Evolutionary conservation across 2,329 filamentous ascomycete species (phyloP).

Genomic region (Aspergillus texensis): DNA sequence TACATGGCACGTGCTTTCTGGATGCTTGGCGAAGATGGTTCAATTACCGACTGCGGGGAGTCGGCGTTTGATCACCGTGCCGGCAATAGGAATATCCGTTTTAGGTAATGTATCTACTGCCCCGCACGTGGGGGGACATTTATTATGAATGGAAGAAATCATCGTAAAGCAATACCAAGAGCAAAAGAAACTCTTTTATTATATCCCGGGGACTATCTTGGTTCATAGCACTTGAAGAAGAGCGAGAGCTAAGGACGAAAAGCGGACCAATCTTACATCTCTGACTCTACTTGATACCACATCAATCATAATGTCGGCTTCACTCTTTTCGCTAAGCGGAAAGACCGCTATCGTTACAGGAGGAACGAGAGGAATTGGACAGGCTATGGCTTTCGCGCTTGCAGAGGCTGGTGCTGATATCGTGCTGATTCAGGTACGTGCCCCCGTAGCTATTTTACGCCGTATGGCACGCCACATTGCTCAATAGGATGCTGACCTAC

Average conservation of each 20-base stretch:
- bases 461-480: background rate
- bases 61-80: slow-evolving; percentile 15
- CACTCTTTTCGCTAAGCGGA: slow-evolving; percentile 44
- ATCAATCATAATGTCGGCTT: slow-evolving; percentile 32
- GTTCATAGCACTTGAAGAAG: no score
- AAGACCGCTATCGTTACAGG: slow-evolving; percentile 51
- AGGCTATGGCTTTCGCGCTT: slow-evolving; percentile 50
- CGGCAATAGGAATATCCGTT: slow-evolving; percentile 20
- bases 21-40: slow-evolving; percentile 1
- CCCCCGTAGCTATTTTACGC: background rate
- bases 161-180: background rate
- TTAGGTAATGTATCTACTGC: slow-evolving; percentile 4
- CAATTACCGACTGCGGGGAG: slow-evolving; percentile 22
- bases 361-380: slow-evolving; percentile 52
- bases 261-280: background rate
- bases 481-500: background rate
- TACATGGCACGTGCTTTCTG: slow-evolving; percentile 9
- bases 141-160: slow-evolving; percentile 2
- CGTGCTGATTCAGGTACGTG: slow-evolving; percentile 43
- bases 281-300: background rate
- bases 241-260: background rate
- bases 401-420: slow-evolving; percentile 53
- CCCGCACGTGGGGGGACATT: slow-evolving; percentile 11
- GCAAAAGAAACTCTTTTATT: background rate
- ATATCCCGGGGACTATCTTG: no score